phyloP scores from a whole-genome alignment of 495 filamentous ascomycete genomes.

The Tuber umbilicatum region DNA sequence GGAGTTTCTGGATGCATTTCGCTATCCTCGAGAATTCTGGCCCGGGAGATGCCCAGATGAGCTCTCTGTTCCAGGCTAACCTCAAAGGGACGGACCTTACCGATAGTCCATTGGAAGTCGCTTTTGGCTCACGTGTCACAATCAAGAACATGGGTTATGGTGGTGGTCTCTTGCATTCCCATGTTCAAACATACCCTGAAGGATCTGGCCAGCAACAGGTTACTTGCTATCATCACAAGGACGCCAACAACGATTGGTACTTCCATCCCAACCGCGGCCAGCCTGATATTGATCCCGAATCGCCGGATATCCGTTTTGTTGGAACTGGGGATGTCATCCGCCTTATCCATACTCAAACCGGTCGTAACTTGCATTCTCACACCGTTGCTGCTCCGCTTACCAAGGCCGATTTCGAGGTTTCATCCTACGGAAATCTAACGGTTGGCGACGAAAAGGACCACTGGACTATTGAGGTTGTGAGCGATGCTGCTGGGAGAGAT shows the following conservation, averaged over 20 bases:
- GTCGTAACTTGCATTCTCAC: slow-evolving; percentile 93
- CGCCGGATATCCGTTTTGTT: slow-evolving; percentile 60
- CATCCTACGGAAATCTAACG: slow-evolving; percentile 92
- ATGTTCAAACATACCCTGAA: slow-evolving; percentile 93
- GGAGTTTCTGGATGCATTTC: slow-evolving; percentile 92
- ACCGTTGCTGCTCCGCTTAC: slow-evolving; percentile 77
- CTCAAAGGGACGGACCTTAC: slow-evolving; percentile 86
- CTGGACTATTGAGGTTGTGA: slow-evolving; percentile 88
- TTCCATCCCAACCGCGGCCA: slow-evolving; percentile 86
- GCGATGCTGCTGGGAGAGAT: slow-evolving; percentile 79
- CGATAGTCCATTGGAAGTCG: slow-evolving; percentile 87
- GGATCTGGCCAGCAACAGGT: slow-evolving; percentile 92
- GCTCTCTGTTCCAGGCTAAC: slow-evolving; percentile 96
- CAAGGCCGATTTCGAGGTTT: slow-evolving; percentile 87
- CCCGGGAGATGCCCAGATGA: slow-evolving; percentile 97
- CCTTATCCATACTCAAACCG: slow-evolving; percentile 89
- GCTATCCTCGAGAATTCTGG: slow-evolving; percentile 87
- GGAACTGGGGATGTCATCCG: slow-evolving; percentile 73
- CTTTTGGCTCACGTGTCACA: slow-evolving; percentile 79
- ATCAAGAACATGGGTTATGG: slow-evolving; percentile 99
- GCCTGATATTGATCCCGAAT: slow-evolving; percentile 63
- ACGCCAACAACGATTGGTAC: slow-evolving; percentile 99
- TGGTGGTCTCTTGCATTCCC: slow-evolving; percentile 93
- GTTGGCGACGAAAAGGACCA: slow-evolving; percentile 97
- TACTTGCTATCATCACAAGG: slow-evolving; percentile 98